Conservation (phyloP, 345 rosid species). For the Sapria himalayana region DNA sequence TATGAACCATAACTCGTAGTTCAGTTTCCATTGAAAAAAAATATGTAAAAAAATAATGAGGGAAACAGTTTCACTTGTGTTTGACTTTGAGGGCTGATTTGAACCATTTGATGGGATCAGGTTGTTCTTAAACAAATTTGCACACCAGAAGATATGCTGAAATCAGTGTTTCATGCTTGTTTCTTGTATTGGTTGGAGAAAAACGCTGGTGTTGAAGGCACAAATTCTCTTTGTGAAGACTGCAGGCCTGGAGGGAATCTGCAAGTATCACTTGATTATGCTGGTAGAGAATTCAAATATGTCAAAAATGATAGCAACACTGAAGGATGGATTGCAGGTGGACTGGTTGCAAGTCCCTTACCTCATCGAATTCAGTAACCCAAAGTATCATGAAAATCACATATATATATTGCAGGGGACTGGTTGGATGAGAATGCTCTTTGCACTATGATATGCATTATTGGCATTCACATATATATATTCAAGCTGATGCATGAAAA, state of each 20-base stretch:
- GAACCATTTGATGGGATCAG: conserved; percentile 18
- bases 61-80: too few species aligned
- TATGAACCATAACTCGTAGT: too few species aligned
- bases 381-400: too few species aligned
- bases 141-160: conserved; percentile 75
- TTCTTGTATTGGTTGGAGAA: conserved; percentile 89
- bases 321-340: conserved; percentile 64
- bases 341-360: conserved; percentile 79
- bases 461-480: too few species aligned
- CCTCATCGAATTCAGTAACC: conserved; percentile 48
- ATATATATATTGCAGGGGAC: too few species aligned
- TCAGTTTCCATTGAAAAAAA: too few species aligned
- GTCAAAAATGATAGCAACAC: conserved; percentile 48
- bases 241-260: conserved; percentile 63
- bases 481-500: too few species aligned
- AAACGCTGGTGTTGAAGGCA: conserved; percentile 65
- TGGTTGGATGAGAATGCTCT: too few species aligned
- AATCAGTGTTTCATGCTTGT: conserved; percentile 76
- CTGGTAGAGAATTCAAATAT: conserved; percentile 60
- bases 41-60: too few species aligned
- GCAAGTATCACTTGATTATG: conserved; percentile 61
- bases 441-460: too few species aligned
- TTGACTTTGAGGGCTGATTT: too few species aligned
- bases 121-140: conserved; percentile 70
- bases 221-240: conserved; percentile 31